Percentiles rank a stretch among this genome's conserved stretches.
phyloP scores from a whole-genome alignment of 495 filamentous ascomycete genomes.

The Cercophora sp. region DNA sequence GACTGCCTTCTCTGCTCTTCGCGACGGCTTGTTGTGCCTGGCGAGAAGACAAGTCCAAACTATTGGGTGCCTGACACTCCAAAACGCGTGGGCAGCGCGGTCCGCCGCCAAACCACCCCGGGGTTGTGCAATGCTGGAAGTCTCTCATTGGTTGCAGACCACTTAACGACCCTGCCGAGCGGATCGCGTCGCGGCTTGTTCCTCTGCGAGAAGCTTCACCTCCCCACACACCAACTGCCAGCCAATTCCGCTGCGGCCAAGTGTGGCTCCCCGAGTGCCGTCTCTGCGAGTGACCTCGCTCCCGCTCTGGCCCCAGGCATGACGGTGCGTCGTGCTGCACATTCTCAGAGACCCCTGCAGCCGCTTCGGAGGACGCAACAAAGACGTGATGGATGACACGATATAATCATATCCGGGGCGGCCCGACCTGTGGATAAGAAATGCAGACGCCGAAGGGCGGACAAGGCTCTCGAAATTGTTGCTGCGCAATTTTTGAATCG shows the following conservation, averaged over 20 bases:
- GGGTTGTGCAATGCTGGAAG: slow-evolving; percentile 20
- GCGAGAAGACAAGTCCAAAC: slow-evolving; percentile 4
- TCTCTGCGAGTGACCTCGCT: slow-evolving; percentile 17
- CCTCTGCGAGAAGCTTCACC: slow-evolving; percentile 8
- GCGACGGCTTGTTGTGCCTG: slow-evolving; percentile 17
- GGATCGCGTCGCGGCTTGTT: slow-evolving; percentile 22
- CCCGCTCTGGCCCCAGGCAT: slow-evolving; percentile 1
- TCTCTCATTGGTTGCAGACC: slow-evolving; percentile 33
- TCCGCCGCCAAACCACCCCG: slow-evolving; percentile 16
- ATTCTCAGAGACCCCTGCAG: slow-evolving; percentile 1
- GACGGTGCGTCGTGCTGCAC: not conserved
- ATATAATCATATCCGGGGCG: slow-evolving; percentile 9
- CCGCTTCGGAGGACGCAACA: no score
- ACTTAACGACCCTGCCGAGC: slow-evolving; percentile 33
- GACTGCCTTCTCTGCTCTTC: slow-evolving; percentile 9
- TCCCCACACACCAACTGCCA: slow-evolving; percentile 7
- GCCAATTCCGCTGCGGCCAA: not conserved
- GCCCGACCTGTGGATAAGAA: not conserved
- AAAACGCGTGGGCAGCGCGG: slow-evolving; percentile 21
- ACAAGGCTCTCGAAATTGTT: slow-evolving; percentile 1
- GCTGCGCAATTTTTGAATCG: not conserved
- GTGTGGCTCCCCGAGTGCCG: not conserved
- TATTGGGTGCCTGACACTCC: slow-evolving; percentile 30
- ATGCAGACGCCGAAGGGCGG: not conserved
- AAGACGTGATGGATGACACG: not conserved